Conservation (phyloP, 2,329 filamentous ascomycete genomes). For the Talaromyces pinophilus region DNA sequence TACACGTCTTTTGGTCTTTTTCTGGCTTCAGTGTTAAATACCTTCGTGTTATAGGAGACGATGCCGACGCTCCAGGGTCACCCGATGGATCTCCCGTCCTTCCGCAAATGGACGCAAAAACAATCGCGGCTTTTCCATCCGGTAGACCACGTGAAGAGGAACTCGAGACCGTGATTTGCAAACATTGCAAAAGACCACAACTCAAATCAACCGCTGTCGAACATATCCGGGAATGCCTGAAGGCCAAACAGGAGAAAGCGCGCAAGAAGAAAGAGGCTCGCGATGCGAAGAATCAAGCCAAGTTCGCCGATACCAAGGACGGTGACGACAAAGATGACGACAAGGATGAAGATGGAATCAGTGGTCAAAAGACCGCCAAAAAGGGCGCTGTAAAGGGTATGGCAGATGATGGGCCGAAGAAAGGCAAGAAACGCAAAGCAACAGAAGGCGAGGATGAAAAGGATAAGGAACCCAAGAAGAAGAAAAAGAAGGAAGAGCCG, state of each 20-base stretch:
- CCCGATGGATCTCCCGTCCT: constrained; percentile 45
- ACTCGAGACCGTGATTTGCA: constrained; percentile 80
- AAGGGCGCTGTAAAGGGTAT: constrained; percentile 57
- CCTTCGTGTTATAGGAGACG: constrained; percentile 24
- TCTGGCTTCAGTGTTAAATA: neutral
- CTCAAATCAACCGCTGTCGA: constrained; percentile 71
- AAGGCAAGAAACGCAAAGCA: constrained; percentile 77
- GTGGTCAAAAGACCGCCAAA: constrained; percentile 64
- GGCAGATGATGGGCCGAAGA: constrained; percentile 59
- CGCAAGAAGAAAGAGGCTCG: constrained; percentile 74
- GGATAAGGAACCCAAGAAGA: constrained; percentile 78
- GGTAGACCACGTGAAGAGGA: constrained; percentile 79
- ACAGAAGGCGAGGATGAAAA: constrained; percentile 70
- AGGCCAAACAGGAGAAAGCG: constrained; percentile 79
- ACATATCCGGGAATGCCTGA: constrained; percentile 81
- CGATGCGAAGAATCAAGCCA: constrained; percentile 67
- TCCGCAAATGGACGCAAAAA: constrained; percentile 69
- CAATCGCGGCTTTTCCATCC: constrained; percentile 76
- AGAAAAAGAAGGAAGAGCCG: constrained; percentile 93
- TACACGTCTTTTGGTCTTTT: neutral
- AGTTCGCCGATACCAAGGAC: constrained; percentile 49
- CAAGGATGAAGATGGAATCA: constrained; percentile 50
- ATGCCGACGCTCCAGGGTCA: constrained; percentile 35
- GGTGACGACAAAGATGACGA: constrained; percentile 50
- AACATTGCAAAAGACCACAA: constrained; percentile 89